Conservation (phyloP, 2,329 filamentous ascomycete species). For the Neopestalotiopsis sp. region DNA sequence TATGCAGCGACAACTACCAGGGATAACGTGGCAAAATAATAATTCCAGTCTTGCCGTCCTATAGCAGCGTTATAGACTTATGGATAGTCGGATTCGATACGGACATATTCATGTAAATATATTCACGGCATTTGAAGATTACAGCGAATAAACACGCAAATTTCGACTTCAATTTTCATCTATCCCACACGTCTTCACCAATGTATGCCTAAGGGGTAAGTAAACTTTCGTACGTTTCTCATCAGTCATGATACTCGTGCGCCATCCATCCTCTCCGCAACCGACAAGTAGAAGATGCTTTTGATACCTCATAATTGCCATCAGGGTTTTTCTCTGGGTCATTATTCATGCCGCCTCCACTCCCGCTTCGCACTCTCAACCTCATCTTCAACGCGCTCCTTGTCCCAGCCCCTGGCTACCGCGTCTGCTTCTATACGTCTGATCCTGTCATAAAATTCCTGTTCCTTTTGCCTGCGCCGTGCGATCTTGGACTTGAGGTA, state of each 20-base stretch:
- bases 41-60: no score
- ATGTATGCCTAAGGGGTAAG: not conserved
- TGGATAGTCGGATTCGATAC: no score
- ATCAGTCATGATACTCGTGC: not conserved
- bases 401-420: constrained; percentile 42
- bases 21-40: no score
- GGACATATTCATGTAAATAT: no score
- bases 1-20: no score
- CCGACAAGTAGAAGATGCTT: not conserved
- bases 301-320: not conserved
- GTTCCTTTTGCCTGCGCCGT: constrained; percentile 65
- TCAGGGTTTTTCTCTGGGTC: not conserved
- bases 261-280: not conserved
- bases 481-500: constrained; percentile 63
- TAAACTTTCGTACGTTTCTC: not conserved
- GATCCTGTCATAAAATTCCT: constrained; percentile 61
- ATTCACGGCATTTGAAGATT: no score
- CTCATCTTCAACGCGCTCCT: constrained; percentile 47
- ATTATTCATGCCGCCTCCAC: constrained; percentile 61
- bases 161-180: not conserved
- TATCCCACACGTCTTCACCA: not conserved
- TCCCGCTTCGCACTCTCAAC: constrained; percentile 57
- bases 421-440: constrained; percentile 44
- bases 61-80: no score
- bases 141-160: no score